Conservation (phyloP, 2,329 filamentous ascomycete genomes). For the Torrubiella hemipterigena region DNA sequence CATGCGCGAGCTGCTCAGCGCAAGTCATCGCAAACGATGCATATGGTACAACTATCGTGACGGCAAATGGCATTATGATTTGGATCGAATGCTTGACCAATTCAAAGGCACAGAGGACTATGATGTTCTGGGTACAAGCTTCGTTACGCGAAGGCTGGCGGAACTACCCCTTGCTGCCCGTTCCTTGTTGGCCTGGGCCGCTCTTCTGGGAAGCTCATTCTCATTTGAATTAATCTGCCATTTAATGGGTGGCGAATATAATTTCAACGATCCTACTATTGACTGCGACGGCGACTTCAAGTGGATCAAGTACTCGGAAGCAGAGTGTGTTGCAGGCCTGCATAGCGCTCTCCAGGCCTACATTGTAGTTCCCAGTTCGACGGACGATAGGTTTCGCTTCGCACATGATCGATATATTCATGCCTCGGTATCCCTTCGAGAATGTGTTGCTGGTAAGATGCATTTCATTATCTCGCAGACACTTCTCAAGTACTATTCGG, state of each 20-base stretch:
- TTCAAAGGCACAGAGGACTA: constrained; percentile 71
- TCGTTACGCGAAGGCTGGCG: constrained; percentile 64
- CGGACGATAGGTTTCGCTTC: constrained; percentile 80
- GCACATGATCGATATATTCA: constrained; percentile 79
- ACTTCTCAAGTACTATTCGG: constrained; percentile 57
- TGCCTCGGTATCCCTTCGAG: constrained; percentile 57
- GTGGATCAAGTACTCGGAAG: constrained; percentile 39
- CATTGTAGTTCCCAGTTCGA: constrained; percentile 69
- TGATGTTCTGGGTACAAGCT: constrained; percentile 69
- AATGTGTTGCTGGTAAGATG: constrained; percentile 66
- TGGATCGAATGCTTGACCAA: constrained; percentile 76
- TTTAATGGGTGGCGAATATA: constrained; percentile 64
- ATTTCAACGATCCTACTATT: constrained; percentile 40
- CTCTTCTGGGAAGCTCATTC: constrained; percentile 70
- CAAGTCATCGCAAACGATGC: constrained; percentile 74
- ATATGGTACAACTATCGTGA: constrained; percentile 85
- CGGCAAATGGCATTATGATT: constrained; percentile 71
- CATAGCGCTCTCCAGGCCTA: constrained; percentile 71
- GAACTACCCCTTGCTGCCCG: constrained; percentile 66
- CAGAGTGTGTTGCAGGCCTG: constrained; percentile 64
- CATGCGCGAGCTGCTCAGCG: constrained; percentile 79
- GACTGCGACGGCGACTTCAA: constrained; percentile 11
- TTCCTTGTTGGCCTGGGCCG: constrained; percentile 75
- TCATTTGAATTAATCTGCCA: constrained; percentile 71
- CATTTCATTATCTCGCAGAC: constrained; percentile 81